Evolutionary conservation across 2,329 filamentous ascomycete genomes (phyloP).

Genomic region (Fusarium vanettenii): DNA sequence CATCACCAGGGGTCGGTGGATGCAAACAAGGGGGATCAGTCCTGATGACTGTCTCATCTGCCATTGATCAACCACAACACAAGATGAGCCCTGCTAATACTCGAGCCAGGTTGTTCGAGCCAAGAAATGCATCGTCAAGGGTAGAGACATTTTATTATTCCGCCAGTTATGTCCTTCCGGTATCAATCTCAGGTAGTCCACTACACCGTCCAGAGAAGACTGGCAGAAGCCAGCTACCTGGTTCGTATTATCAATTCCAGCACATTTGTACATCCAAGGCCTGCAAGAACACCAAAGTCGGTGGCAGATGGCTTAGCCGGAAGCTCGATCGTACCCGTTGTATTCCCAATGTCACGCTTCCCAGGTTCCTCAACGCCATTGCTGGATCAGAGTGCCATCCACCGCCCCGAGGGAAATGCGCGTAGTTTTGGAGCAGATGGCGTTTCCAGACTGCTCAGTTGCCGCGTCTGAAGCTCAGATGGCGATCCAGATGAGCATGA

Average conservation of each 20-base stretch:
- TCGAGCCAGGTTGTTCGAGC: not conserved
- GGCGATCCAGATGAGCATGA: conserved; percentile 83
- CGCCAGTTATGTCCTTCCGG: not conserved
- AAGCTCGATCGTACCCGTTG: conserved; percentile 39
- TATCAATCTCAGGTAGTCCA: conserved; percentile 1
- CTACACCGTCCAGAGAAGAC: conserved; percentile 5
- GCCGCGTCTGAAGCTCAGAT: conserved; percentile 55
- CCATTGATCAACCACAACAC: not conserved
- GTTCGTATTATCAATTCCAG: conserved; percentile 34
- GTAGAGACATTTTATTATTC: not conserved
- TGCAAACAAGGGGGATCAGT: not conserved
- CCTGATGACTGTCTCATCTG: not conserved
- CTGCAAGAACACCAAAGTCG: conserved; percentile 39
- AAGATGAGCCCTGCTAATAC: not conserved
- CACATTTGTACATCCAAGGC: conserved; percentile 44
- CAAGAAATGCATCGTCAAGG: not conserved
- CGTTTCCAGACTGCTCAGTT: conserved; percentile 10
- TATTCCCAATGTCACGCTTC: conserved; percentile 43
- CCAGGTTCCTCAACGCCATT: conserved; percentile 44
- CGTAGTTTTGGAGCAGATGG: conserved; percentile 14
- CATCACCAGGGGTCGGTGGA: not conserved
- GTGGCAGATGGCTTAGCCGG: conserved; percentile 36
- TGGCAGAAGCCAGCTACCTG: conserved; percentile 23
- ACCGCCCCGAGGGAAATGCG: conserved; percentile 24
- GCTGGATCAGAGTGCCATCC: conserved; percentile 40